Base-by-base conservation (phyloP, 257 asterid species). In the Nicotiana noctiflora region DNA sequence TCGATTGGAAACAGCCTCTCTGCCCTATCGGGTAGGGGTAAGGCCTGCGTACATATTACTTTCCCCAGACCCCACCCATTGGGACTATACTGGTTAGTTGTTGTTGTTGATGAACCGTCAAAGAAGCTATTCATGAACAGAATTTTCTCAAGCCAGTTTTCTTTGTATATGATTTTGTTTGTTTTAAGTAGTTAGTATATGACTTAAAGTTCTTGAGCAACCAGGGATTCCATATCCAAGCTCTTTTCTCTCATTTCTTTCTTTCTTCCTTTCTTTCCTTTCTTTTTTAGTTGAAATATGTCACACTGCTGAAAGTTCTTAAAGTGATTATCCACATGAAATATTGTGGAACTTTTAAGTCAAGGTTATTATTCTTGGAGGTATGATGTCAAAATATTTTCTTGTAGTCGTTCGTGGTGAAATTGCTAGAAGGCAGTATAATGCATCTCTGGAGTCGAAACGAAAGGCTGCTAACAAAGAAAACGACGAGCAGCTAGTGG, bases 341-440 rank as follows among this genome's bases (percentile, higher is more conserved):
- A 49, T 74, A 13, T 74, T 74, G 40, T 74, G 27, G 61, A 74
- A 49, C 10, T 46, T 1, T 49, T 49, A 46, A 1, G 49, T 49
- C 15, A 25, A 46, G 61, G 37, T 72, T 44, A 31, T 14, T 17
- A 19, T 25, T 49, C 44, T 49, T 74, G 61, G 79, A 46, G 61
- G 8, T 74, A 49, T 49, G 61, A 74, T 49, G 79, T 49, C 79
- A 25, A 74, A 74, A 49, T 25, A 7, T 49, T 74, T 74, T 49
- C 40, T 78, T 88, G 88, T 91, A 93, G 99, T 89, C 91, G 85
- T 89, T 76, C 96, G 97, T 74, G 97, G 97, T 85, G 97, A 93
- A 85, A 92, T 87, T 86, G 93, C 91, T 60, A 86, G 99, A 85
- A 92, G 87, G 87, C 89, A 87, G 86, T 90, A 85, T 81, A 77